These are phyloP conservation scores for Vanrija humicola DNA, from an alignment of 1,284 basidiomycete species.

Conservation along the genomic window DNA sequence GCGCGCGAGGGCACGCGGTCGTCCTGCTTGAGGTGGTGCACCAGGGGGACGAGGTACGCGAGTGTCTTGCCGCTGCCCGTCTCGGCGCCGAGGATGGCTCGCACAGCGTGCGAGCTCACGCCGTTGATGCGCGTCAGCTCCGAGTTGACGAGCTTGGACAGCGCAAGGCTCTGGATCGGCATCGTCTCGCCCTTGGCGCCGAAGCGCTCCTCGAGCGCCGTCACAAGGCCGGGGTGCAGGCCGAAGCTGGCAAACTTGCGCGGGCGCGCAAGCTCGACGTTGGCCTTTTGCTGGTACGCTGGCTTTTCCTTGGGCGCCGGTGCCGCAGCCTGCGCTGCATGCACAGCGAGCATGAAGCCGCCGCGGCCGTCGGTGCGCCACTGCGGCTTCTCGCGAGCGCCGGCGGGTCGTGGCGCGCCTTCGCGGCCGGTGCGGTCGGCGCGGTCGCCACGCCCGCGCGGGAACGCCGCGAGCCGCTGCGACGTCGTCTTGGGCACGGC, in stretches of 20 bases:
- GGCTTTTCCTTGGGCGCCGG: not conserved
- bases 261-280: constrained; percentile 13
- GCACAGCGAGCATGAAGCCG: not conserved
- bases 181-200: constrained; percentile 53
- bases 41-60: constrained; percentile 77
- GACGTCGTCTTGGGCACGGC: not conserved
- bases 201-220: constrained; percentile 57
- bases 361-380: not conserved
- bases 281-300: constrained; percentile 5
- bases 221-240: constrained; percentile 60
- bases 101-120: constrained; percentile 32
- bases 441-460: not conserved
- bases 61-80: constrained; percentile 86
- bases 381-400: not conserved
- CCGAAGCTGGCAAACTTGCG: constrained; percentile 23
- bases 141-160: constrained; percentile 57
- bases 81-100: constrained; percentile 71
- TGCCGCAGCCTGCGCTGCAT: not conserved
- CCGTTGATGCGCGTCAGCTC: constrained; percentile 11
- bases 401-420: not conserved
- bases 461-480: constrained; percentile 1
- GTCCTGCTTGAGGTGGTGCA: constrained; percentile 67
- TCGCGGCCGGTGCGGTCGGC: not conserved
- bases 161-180: constrained; percentile 67
- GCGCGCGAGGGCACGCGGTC: constrained; percentile 15